Base-by-base conservation (phyloP, 2,329 filamentous ascomycete genomes). In the Pseudogymnoascus sp. region DNA sequence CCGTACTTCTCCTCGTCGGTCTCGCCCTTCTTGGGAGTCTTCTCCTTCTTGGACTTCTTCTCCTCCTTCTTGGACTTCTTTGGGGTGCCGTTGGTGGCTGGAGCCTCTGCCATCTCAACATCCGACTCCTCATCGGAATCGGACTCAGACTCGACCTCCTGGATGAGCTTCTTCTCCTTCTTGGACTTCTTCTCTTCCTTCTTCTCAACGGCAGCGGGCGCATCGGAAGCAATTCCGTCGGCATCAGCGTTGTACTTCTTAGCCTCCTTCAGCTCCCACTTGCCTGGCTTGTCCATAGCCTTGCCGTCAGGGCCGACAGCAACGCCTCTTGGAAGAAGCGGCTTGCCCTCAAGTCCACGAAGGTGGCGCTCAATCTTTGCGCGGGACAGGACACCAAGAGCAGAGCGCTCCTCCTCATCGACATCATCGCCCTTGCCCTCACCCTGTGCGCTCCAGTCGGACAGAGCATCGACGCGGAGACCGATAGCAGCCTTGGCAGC, bases 171-270 rank as follows among this genome's bases (percentile, higher is more conserved):
- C 75, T 77, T 81, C 68, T 76, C 77, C 76, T 78, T 80, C 73
- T 81, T 81, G 39, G 75, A 72, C 62, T 76, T 76, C 75, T 77
- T 81, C 68, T 76, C 76, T 77, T 76, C 78, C 72, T 79, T 78
- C 37, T 76, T 75, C 69, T 70, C 71, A 57, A 72, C 71, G 11
- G 79, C 81, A 39, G 86, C 81, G 11, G 83, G 81, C 67, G 88
- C 87, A 68, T 90, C 84, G 57, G 84, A 84, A 63, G 80, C 80
- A 59, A 97, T 78, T 65, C 92, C 93, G 75, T 99, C 94, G 60
- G 91, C 94, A 72, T 97, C 92, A 58, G 85, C 82, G 75, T 97
- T 97, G 82, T 99, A 99, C 76, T 93, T 94, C 72, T 90, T 84
- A 9, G 89, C 89, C 75, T 97, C 91, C 78, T 95, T 96, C 71